Evolutionary conservation across 176 grass and related monocot species (phyloP).

Genomic region (Miscanthus lutarioriparius): DNA sequence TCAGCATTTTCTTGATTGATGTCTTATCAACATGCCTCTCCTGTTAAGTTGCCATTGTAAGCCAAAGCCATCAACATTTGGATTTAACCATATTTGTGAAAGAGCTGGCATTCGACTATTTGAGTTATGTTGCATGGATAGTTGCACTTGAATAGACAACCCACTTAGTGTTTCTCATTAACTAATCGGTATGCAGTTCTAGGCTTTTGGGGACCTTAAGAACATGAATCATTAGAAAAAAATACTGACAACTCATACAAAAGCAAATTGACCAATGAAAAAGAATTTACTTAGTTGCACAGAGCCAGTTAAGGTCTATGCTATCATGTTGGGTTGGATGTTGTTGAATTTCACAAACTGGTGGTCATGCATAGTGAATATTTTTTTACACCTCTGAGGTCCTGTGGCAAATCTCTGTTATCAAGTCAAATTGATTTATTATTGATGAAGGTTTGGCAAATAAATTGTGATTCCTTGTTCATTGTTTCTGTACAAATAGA

Average conservation of each 20-base stretch:
- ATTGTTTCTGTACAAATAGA: slow-evolving; percentile 3
- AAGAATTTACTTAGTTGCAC: not conserved
- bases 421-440: not conserved
- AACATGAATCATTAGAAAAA: slow-evolving; percentile 11
- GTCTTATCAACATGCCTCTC: not conserved
- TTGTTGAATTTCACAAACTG: slow-evolving; percentile 15
- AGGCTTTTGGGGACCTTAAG: not conserved
- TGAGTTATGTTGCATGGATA: not conserved
- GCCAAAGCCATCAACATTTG: not conserved
- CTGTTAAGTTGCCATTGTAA: not conserved
- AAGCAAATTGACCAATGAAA: not conserved
- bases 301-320: not conserved
- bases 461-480: not conserved
- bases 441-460: not conserved
- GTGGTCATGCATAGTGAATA: not conserved
- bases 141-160: not conserved
- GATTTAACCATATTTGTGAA: not conserved
- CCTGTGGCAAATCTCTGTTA: not conserved
- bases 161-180: not conserved
- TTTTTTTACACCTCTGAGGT: not conserved
- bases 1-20: not conserved
- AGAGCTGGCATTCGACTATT: not conserved
- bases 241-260: not conserved
- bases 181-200: not conserved
- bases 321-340: not conserved